Evolutionary conservation across 2,329 filamentous ascomycete species (phyloP).

Genomic region (Stemphylium vesicarium): DNA sequence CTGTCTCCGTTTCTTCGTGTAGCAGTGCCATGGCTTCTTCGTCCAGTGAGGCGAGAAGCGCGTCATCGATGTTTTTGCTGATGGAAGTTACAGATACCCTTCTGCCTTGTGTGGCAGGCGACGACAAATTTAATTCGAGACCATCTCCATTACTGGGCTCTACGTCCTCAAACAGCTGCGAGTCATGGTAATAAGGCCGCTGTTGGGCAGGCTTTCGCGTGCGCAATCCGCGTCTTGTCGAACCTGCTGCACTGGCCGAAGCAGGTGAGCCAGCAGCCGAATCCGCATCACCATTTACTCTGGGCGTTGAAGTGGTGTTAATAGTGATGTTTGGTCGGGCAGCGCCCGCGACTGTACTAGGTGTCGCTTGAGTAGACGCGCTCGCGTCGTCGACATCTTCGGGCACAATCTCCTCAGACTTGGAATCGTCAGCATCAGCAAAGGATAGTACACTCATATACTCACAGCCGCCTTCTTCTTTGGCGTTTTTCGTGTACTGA

Average conservation of each 20-base stretch:
- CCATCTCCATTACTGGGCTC: constrained; percentile 15
- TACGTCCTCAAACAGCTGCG: constrained; percentile 37
- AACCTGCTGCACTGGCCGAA: constrained; percentile 23
- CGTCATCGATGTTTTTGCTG: constrained; percentile 16
- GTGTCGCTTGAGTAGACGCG: constrained; percentile 7
- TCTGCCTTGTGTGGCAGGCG: constrained; percentile 16
- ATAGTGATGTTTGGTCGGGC: constrained; percentile 8
- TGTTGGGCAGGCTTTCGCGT: constrained; percentile 44
- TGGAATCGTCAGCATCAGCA: constrained; percentile 9
- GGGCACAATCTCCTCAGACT: constrained; percentile 29
- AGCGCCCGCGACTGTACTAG: constrained; percentile 3
- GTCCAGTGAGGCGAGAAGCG: constrained; percentile 17
- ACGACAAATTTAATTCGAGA: constrained; percentile 6
- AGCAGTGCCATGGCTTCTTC: constrained; percentile 22
- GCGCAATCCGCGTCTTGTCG: constrained; percentile 40
- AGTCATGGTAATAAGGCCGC: constrained; percentile 44
- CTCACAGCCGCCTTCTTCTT: constrained; percentile 35
- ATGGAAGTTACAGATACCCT: constrained; percentile 21
- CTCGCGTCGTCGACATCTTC: constrained; percentile 14
- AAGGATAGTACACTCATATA: not conserved
- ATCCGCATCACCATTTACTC: constrained; percentile 5
- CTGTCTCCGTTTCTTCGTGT: constrained; percentile 18
- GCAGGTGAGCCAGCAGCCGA: constrained; percentile 32
- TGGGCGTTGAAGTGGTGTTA: constrained; percentile 6
- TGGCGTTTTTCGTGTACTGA: constrained; percentile 26